phyloP scores from a whole-genome alignment of 2,329 filamentous ascomycete species.

The Delphinella strobiligena region DNA sequence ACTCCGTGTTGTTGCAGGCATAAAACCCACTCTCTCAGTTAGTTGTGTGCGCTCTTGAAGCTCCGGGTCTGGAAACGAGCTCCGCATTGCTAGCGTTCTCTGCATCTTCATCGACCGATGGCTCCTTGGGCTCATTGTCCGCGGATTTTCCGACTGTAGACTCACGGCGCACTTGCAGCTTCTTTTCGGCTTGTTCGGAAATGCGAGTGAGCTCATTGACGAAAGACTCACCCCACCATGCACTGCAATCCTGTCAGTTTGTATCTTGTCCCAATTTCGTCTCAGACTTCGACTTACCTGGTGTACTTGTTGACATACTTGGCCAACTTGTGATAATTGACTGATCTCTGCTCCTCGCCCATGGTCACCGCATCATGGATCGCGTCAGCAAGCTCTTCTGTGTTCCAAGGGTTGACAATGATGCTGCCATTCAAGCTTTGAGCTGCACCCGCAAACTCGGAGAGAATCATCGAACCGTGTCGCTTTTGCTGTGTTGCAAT shows the following conservation, averaged over 20 bases:
- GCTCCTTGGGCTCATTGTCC: too few relatives aligned
- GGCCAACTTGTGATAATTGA: conserved; percentile 84
- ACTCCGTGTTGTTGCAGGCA: too few relatives aligned
- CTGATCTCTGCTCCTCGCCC: conserved; percentile 72
- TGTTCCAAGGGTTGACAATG: conserved; percentile 98
- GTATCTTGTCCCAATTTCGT: background rate
- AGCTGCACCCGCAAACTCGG: conserved; percentile 90
- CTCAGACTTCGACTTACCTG: conserved; percentile 35
- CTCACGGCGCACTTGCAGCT: conserved; percentile 28
- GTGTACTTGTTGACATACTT: conserved; percentile 98
- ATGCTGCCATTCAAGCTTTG: conserved; percentile 88
- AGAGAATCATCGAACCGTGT: conserved; percentile 88
- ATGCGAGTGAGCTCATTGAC: conserved; percentile 65
- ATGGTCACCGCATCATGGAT: conserved; percentile 97
- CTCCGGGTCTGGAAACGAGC: too few relatives aligned
- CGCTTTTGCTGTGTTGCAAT: conserved; percentile 85
- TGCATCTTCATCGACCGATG: too few relatives aligned
- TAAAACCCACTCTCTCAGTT: too few relatives aligned
- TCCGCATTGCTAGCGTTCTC: too few relatives aligned
- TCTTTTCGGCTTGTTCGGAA: conserved; percentile 39
- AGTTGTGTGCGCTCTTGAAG: too few relatives aligned
- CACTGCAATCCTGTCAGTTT: conserved; percentile 33
- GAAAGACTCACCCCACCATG: conserved; percentile 93
- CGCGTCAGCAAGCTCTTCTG: conserved; percentile 82
- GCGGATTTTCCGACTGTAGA: conserved; percentile 1